Base-by-base conservation (phyloP, 1,284 basidiomycete species). In the Flammula alnicola region DNA sequence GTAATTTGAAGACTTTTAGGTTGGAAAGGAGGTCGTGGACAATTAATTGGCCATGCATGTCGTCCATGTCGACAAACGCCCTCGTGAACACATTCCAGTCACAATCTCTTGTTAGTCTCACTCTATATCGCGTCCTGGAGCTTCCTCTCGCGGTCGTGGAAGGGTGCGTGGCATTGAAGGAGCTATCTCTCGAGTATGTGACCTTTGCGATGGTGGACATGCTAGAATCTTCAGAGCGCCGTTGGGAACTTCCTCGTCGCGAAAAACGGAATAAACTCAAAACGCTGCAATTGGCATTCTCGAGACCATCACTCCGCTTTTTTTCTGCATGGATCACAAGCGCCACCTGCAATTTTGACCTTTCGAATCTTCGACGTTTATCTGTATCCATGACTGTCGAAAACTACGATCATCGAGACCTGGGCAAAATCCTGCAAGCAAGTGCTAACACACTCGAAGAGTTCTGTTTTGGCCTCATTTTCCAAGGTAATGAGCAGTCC, bases 401-500 rank as follows among this genome's bases (percentile, higher is more conserved):
- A 29, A 45, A 40, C n/a, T 23, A 50, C 16, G 49, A 50, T n/a
- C 30, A 40, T 11, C 31, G 29, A 17, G 22, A 41, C 29, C 31
- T 45, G n/a, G 19, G 43, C 14, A 44, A 14, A 11, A 37, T 50
- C 19, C 17, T 50, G 5, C 26, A 35, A 8, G 35, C 41, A 1
- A 39, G 42, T n/a, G 36, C 49, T 7, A 33, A 26, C 5, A 19
- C 49, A 3, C 16, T 50, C 5, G 37, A 44, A 22, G 19, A 45
- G 9, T 45, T 50, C 27, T 50, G 49, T n/a, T 50, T 50, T 22
- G 31, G 41, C 27, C 49, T 43, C 5, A 27, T 31, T 2, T 35
- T 50, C 14, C n/a, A 20, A 19, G 22, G 42, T 50, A 44, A 5
- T 41, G 11, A 11, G 27, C 11, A n/a, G 8, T 0, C 23, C 14